These are phyloP conservation scores for Aegilops longissima DNA, from an alignment of 176 grass and related monocot genomes.

Conservation along the genomic window DNA sequence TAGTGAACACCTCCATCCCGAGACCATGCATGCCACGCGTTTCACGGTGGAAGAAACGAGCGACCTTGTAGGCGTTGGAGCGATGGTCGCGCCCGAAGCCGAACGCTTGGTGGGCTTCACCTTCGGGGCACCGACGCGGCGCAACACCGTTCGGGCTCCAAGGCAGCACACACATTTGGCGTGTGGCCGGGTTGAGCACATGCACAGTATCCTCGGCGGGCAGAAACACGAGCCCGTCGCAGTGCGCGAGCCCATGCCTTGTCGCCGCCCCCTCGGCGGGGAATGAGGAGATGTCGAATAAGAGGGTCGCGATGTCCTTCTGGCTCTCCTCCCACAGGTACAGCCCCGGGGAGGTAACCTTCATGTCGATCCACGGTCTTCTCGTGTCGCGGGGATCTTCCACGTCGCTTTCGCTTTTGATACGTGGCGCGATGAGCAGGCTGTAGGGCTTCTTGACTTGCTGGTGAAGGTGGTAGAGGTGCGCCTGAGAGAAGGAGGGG, in stretches of 20 bases:
- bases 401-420: background rate
- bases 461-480: background rate
- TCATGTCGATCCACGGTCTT: too few relatives aligned
- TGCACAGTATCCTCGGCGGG: background rate
- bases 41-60: background rate
- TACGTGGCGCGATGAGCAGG: background rate
- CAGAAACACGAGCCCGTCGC: background rate
- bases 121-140: background rate
- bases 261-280: background rate
- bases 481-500: background rate
- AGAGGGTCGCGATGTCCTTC: background rate
- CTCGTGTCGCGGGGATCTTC: background rate
- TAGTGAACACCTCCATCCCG: background rate
- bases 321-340: background rate
- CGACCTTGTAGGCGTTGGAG: background rate
- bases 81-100: background rate
- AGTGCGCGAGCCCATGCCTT: background rate
- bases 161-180: background rate
- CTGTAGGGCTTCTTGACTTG: background rate
- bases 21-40: background rate
- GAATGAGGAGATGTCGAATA: background rate
- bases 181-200: background rate
- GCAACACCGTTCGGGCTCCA: background rate
- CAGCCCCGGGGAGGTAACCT: background rate
- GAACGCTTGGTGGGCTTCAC: background rate